Conservation (phyloP, 768 basidiomycete species). For the Clathrus columnatus region DNA sequence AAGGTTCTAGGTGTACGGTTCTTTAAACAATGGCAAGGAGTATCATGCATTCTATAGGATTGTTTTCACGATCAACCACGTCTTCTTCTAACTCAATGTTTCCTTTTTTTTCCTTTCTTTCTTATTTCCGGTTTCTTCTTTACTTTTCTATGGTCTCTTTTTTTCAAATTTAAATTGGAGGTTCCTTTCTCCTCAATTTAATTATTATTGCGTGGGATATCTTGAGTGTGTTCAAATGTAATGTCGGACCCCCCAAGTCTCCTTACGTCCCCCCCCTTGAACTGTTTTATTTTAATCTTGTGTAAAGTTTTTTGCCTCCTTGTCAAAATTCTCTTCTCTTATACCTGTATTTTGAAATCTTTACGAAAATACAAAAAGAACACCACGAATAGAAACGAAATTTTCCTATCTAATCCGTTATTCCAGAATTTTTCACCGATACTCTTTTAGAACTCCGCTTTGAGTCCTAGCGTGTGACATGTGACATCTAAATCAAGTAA, state of each 20-base stretch:
- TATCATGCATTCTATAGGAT: constrained; percentile 14
- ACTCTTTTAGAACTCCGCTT: background rate
- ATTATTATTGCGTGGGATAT: background rate
- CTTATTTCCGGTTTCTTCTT: background rate
- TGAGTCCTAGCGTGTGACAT: background rate
- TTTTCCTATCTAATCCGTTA: too few relatives aligned
- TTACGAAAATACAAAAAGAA: background rate
- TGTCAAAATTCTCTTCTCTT: background rate
- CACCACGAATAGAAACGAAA: background rate
- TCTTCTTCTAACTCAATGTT: constrained; percentile 28
- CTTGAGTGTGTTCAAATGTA: background rate
- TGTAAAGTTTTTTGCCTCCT: background rate
- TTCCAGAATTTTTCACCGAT: too few relatives aligned
- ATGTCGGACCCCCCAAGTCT: background rate
- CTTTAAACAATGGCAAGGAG: constrained; percentile 41
- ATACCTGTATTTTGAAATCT: background rate
- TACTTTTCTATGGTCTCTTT: background rate
- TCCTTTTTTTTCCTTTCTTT: constrained; percentile 10
- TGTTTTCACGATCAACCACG: constrained; percentile 27
- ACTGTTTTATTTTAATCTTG: background rate
- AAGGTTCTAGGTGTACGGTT: constrained; percentile 64
- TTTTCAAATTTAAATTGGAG: constrained; percentile 5
- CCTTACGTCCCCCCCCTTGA: background rate
- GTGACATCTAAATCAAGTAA: background rate
- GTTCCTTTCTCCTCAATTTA: background rate